Evolutionary conservation across 805 yeast species (phyloP).

Genomic region (Lipomyces starkeyi): DNA sequence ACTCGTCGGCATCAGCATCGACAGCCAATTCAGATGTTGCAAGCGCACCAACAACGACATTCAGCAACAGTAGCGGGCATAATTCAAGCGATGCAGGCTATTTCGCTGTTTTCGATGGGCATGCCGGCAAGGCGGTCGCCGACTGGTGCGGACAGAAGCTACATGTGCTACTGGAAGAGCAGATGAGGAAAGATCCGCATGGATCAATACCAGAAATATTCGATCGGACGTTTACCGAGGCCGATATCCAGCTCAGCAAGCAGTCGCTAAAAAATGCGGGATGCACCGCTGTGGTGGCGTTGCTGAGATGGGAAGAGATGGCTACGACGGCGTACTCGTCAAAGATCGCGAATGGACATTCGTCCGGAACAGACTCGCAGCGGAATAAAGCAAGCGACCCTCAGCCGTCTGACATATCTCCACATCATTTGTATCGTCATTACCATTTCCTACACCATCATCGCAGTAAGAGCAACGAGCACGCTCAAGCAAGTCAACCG

Average conservation of each 20-base stretch:
- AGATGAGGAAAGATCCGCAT: constrained; percentile 41
- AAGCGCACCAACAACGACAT: neutral
- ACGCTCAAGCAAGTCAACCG: neutral
- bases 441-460: constrained; percentile 29
- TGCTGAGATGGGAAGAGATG: constrained; percentile 75
- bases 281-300: constrained; percentile 94
- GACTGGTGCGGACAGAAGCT: constrained; percentile 91
- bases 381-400: neutral
- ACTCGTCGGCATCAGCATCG: constrained; percentile 1
- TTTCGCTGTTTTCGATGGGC: constrained; percentile 96
- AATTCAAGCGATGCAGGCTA: constrained; percentile 76
- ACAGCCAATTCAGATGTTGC: constrained; percentile 7
- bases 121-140: constrained; percentile 92
- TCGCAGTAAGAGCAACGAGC: constrained; percentile 3
- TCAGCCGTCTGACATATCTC: neutral
- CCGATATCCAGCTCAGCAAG: constrained; percentile 70
- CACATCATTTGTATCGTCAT: constrained; percentile 28
- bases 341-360: constrained; percentile 1
- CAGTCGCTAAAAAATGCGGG: constrained; percentile 79
- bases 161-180: constrained; percentile 61
- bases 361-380: neutral
- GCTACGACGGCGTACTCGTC: constrained; percentile 7
- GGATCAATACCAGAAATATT: constrained; percentile 68
- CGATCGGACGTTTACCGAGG: constrained; percentile 70
- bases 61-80: constrained; percentile 23